Base-by-base conservation (phyloP, 768 basidiomycete species). In the Leccinum subtestaceum region DNA sequence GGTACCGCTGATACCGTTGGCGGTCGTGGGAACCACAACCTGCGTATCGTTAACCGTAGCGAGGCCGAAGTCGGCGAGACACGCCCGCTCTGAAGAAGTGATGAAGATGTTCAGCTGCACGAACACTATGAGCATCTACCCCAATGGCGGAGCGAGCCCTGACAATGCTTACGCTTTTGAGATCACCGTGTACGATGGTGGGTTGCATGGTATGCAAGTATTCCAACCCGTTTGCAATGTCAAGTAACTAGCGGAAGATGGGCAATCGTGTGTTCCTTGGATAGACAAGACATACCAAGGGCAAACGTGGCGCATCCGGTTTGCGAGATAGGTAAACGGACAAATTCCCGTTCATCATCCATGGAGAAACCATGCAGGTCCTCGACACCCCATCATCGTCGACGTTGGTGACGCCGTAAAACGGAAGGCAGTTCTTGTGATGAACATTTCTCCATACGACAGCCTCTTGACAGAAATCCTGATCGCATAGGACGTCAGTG, bases 131-230 rank as follows among this genome's bases (percentile, higher is more conserved):
- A 67, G 40, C 10, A 3, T 34, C 51, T 46, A 10, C 12, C 4
- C 36, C 12, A 6, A 47, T 27, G 8, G 52, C 2, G 21, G 15
- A 27, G n/a, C 23, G 15, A 27, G n/a, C 25, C 17, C 34, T 43
- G 21, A 2, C 29, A 45, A 38, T 10, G 59, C 76, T 60, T 54
- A 80, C 79, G 31, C 74, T 74, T 64, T 78, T 80, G 21, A 80
- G 58, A 55, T 80, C 79, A 10, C 79, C 78, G 19, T 80, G 78
- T 12, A 75, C 61, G 15, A 80, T 71, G 1, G 79, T 77, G 25
- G 76, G 76, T 32, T 70, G 56, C 59, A 72, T 67, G 7, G 66
- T 65, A 53, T 80, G 79, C 21, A 80, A 64, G 56, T 77, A 78
- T 38, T 67, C 66, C 7, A 80, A 59, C 21, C 77, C 79, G 2